Conservation (phyloP, 2,329 filamentous ascomycete species). For the Ophiosphaerella korrae region DNA sequence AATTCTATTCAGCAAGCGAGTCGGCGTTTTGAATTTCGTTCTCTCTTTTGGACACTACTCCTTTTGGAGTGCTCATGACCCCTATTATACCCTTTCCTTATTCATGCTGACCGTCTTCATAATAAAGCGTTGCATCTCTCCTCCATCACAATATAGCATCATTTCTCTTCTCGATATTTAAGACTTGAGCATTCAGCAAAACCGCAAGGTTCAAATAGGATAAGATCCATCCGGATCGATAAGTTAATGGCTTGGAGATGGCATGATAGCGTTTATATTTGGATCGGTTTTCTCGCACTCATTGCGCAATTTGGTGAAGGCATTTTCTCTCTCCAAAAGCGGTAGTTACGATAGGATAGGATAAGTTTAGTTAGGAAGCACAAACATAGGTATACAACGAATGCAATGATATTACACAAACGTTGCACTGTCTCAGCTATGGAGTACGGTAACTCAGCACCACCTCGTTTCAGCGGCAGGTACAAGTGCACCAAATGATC, state of each 20-base stretch:
- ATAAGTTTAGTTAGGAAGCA: not conserved
- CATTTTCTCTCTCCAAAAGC: not conserved
- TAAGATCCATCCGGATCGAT: slow-evolving; percentile 4
- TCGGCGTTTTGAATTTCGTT: slow-evolving; percentile 14
- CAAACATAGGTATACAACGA: slow-evolving; percentile 2
- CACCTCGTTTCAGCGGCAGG: no score
- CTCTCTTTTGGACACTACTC: slow-evolving; percentile 14
- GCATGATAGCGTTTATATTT: not conserved
- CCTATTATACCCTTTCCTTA: slow-evolving; percentile 38
- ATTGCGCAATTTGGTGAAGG: not conserved
- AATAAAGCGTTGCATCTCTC: slow-evolving; percentile 9
- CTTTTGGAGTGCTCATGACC: slow-evolving; percentile 21
- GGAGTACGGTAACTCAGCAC: not conserved
- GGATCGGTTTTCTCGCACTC: slow-evolving; percentile 1
- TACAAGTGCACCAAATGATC: not conserved
- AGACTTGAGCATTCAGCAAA: slow-evolving; percentile 23
- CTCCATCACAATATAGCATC: slow-evolving; percentile 9
- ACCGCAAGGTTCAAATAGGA: slow-evolving; percentile 27
- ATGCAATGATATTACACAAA: not conserved
- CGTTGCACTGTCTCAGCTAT: not conserved
- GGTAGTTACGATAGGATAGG: not conserved
- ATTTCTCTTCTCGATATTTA: slow-evolving; percentile 16
- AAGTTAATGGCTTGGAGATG: slow-evolving; percentile 16
- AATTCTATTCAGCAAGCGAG: slow-evolving; percentile 22
- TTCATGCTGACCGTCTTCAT: slow-evolving; percentile 10